A percentile compares a stretch with the other conserved stretches of the same genome.
These are phyloP conservation scores for Fusarium coicis DNA, from an alignment of 2,329 filamentous ascomycete species.

Conservation along the genomic window DNA sequence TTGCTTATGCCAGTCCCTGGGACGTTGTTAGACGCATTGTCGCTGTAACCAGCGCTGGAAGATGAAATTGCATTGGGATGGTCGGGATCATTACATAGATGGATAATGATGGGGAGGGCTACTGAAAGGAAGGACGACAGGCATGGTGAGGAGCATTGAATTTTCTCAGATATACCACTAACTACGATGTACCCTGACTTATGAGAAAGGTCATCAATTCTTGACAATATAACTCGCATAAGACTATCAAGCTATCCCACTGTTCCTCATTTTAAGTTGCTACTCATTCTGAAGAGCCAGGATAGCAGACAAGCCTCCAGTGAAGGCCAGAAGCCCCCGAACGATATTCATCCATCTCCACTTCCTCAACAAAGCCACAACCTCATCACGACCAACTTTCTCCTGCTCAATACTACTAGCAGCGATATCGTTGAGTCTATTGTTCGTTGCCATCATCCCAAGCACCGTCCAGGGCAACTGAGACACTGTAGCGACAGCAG, in stretches of 20 bases:
- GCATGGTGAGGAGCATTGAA: constrained; percentile 1
- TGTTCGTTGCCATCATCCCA: constrained; percentile 34
- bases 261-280: neutral
- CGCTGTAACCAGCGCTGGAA: neutral
- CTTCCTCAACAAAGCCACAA: constrained; percentile 20
- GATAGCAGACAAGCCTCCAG: constrained; percentile 26
- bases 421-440: constrained; percentile 22
- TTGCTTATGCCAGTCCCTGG: neutral
- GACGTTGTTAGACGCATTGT: neutral
- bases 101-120: neutral
- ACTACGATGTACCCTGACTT: neutral
- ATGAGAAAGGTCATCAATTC: neutral
- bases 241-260: neutral
- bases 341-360: constrained; percentile 39
- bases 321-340: constrained; percentile 23
- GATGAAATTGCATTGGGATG: neutral
- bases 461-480: constrained; percentile 32
- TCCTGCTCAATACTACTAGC: constrained; percentile 16
- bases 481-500: constrained; percentile 18
- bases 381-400: constrained; percentile 21
- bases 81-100: neutral
- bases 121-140: neutral
- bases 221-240: neutral
- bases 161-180: constrained; percentile 12
- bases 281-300: constrained; percentile 20